Conservation (phyloP, 768 basidiomycete genomes). For the Mrakia gelida region DNA sequence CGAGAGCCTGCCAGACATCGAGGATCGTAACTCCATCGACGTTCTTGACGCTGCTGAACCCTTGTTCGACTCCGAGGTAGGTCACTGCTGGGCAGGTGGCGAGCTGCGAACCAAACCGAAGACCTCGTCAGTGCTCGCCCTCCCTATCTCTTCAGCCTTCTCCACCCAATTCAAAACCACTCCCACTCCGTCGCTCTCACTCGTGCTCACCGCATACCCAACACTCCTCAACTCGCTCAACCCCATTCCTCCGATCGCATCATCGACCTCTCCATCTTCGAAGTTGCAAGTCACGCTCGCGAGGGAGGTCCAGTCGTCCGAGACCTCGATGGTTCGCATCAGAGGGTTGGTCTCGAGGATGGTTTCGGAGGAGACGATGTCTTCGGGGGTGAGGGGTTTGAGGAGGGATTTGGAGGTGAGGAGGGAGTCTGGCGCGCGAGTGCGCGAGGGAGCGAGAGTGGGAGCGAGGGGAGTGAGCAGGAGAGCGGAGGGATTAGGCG, state of each 20-base stretch:
- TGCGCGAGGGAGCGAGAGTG: neutral
- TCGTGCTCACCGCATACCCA: neutral
- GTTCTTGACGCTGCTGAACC: conserved; percentile 1
- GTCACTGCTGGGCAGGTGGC: neutral
- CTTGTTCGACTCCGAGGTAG: neutral
- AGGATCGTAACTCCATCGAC: neutral
- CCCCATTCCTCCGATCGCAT: neutral
- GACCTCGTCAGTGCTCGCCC: too few relatives aligned
- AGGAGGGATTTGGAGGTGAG: too few relatives aligned
- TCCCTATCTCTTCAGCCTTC: too few relatives aligned
- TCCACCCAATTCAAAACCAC: too few relatives aligned
- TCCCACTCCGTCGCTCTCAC: too few relatives aligned
- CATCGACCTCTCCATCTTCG: neutral
- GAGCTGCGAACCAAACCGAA: neutral
- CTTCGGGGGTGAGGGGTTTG: too few relatives aligned
- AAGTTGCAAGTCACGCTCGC: neutral
- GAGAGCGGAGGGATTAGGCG: too few relatives aligned
- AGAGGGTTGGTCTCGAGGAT: conserved; percentile 8
- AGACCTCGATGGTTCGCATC: neutral
- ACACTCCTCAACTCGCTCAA: neutral
- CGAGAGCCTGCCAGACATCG: neutral
- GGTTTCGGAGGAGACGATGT: neutral
- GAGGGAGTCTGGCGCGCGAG: neutral
- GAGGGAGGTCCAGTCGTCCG: neutral
- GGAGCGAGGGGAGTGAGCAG: too few relatives aligned